Percentiles rank a stretch among this genome's conserved stretches.
Evolutionary conservation across 768 basidiomycete species (phyloP).

Genomic region (Mrakia frigida): DNA sequence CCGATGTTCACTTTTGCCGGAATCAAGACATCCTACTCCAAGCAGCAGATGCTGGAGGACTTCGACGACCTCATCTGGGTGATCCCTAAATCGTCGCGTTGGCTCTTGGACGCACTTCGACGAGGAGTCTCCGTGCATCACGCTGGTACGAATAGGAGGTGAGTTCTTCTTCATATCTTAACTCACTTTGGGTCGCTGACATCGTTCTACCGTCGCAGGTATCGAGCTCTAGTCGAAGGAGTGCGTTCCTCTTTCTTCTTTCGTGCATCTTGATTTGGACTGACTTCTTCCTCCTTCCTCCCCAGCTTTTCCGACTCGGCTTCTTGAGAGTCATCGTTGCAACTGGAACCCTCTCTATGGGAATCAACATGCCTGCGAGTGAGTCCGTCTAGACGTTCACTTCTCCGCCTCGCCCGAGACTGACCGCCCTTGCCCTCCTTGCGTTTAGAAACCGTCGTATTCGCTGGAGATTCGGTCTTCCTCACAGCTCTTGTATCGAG

Average conservation of each 20-base stretch:
- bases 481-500: not conserved
- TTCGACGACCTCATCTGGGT: not conserved
- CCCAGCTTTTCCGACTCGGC: not conserved
- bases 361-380: slow-evolving; percentile 4
- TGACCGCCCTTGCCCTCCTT: too few species aligned
- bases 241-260: too few species aligned
- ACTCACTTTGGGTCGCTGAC: too few species aligned
- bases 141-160: not conserved
- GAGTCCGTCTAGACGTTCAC: too few species aligned
- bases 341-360: not conserved
- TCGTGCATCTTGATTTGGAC: not conserved
- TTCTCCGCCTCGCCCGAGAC: too few species aligned
- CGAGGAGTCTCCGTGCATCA: not conserved
- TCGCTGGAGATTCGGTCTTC: not conserved
- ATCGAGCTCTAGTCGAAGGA: too few species aligned
- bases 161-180: not conserved
- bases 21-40: not conserved
- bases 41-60: not conserved
- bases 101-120: not conserved
- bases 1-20: not conserved
- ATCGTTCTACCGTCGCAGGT: too few species aligned
- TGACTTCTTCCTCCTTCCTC: not conserved
- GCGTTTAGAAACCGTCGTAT: not conserved
- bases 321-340: not conserved
- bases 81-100: not conserved